Evolutionary conservation across 108 stramenopile species (phyloP).

Genomic region (Chaetoceros muelleri): DNA sequence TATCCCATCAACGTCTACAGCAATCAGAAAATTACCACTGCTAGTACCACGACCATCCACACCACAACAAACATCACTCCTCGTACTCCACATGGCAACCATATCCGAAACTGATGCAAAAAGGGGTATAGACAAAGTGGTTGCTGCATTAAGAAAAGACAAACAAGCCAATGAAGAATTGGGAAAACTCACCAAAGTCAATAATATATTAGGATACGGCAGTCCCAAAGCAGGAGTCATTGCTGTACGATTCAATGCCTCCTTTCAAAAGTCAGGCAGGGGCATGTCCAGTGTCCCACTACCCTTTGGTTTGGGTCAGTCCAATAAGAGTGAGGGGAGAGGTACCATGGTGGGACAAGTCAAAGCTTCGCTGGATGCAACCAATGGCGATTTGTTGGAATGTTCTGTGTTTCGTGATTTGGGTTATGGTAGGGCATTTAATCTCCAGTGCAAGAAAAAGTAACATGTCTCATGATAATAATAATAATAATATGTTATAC

Average conservation of each 20-base stretch:
- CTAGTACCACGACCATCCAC: too few species aligned
- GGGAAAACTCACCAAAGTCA: slow-evolving; percentile 55
- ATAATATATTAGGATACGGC: slow-evolving; percentile 62
- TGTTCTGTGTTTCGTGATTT: slow-evolving; percentile 78
- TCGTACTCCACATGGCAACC: slow-evolving; percentile 16
- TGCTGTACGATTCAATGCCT: slow-evolving; percentile 74
- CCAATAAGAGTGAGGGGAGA: slow-evolving; percentile 52
- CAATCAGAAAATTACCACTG: too few species aligned
- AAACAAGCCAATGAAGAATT: slow-evolving; percentile 49
- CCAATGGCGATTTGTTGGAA: slow-evolving; percentile 49
- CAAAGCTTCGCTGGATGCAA: slow-evolving; percentile 52
- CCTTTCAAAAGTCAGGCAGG: slow-evolving; percentile 59
- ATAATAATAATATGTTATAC: too few species aligned
- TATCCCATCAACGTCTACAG: too few species aligned
- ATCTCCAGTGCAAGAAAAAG: slow-evolving; percentile 52
- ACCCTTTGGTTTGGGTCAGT: slow-evolving; percentile 68
- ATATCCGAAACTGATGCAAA: slow-evolving; percentile 54
- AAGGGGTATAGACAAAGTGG: slow-evolving; percentile 66
- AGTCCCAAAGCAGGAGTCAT: slow-evolving; percentile 36
- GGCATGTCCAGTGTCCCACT: slow-evolving; percentile 47
- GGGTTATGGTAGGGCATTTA: slow-evolving; percentile 78
- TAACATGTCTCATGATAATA: too few species aligned
- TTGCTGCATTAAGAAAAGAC: slow-evolving; percentile 58
- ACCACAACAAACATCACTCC: too few species aligned
- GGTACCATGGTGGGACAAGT: slow-evolving; percentile 86